phyloP scores from a whole-genome alignment of 371 early-diverging fungal genomes.

The Funneliformis caledonium region DNA sequence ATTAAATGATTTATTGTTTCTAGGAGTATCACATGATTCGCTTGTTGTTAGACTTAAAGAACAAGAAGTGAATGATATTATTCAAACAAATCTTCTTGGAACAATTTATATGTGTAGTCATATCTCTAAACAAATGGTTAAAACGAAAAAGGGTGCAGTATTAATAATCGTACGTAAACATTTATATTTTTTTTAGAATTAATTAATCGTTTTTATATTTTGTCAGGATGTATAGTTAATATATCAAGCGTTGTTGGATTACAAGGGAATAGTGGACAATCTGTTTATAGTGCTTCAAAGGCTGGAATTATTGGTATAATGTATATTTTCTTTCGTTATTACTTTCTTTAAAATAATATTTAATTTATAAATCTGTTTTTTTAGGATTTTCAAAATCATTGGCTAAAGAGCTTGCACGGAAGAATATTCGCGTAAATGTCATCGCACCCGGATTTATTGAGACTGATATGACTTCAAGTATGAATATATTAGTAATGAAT shows the following conservation, averaged over 20 bases:
- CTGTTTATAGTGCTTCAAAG: constrained; percentile 84
- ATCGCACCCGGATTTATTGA: constrained; percentile 91
- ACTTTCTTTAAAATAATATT: background rate
- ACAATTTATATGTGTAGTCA: constrained; percentile 68
- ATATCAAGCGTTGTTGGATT: constrained; percentile 81
- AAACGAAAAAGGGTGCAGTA: constrained; percentile 55
- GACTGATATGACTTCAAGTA: constrained; percentile 81
- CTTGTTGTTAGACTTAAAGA: constrained; percentile 58
- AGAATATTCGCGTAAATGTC: constrained; percentile 76
- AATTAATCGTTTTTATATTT: background rate
- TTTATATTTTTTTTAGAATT: constrained; percentile 36
- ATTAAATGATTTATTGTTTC: background rate
- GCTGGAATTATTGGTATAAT: constrained; percentile 77
- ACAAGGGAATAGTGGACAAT: constrained; percentile 79
- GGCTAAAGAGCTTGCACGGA: constrained; percentile 80
- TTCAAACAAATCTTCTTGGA: constrained; percentile 75
- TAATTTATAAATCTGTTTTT: background rate
- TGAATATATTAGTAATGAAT: constrained; percentile 6
- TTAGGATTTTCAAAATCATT: constrained; percentile 79
- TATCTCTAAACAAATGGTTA: constrained; percentile 61
- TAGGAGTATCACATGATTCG: constrained; percentile 63
- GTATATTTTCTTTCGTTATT: background rate
- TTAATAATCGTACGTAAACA: too few species aligned
- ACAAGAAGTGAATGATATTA: constrained; percentile 56
- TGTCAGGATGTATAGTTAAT: constrained; percentile 80